Base-by-base conservation (phyloP, 179 eudicot species). In the Gypsophila paniculata region DNA sequence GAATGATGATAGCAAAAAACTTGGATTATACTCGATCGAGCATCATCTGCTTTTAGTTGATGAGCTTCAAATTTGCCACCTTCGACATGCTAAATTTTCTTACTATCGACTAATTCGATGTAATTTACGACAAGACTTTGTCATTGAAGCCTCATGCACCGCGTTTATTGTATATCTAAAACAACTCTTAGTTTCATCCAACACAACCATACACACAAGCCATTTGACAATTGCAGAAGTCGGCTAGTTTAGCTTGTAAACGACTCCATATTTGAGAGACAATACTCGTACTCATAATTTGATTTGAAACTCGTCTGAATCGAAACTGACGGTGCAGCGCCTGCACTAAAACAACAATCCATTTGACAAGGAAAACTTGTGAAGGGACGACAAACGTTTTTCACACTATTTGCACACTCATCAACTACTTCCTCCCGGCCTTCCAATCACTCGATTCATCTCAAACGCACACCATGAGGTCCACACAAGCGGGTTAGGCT, bases 151-250 rank as follows among this genome's bases (percentile, higher is more conserved):
- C 9, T 46, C 15, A 5, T 54, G 59, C 22, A n/a, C 17, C 59
- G 18, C 29, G 21, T 70, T 48, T 4, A 3, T 42, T 6, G 29
- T 19, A 46, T 74, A 42, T 39, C 69, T 53, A 22, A 53, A 51
- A 61, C 62, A 53, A 53, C 32, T 49, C 61, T 57, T 12, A 61
- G 23, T 55, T 46, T 46, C 38, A 39, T 34, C 65, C 34, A 76
- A 71, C 64, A 36, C 57, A 32, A 39, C 54, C 74, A 75, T 69
- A 70, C 61, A 15, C 21, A 17, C 71, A 64, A 44, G 29, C 59
- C 58, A 57, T 51, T 25, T 49, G 15, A 49, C 36, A 22, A 2
- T 1, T 1, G 11, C 46, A 42, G 8, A 42, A 42, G 46, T 42
- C 46, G 11, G 46, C 46, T 42, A 29, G 34, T 29, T 29, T 29